A percentile compares a stretch with the other conserved stretches of the same genome.
Conservation (phyloP, 805 yeast species). For the Lachancea mirantina region DNA sequence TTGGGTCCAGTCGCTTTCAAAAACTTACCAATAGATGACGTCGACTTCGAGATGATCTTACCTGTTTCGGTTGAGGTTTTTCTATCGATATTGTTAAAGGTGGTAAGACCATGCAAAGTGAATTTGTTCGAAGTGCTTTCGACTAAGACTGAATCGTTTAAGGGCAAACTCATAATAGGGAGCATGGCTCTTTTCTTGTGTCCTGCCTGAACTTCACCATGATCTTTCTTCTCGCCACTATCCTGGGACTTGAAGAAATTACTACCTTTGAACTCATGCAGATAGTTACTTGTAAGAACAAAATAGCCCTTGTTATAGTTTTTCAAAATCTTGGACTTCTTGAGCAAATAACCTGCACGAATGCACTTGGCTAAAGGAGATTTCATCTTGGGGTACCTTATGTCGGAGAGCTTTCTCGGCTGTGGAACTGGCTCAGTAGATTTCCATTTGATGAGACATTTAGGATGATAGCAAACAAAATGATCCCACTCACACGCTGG, state of each 20-base stretch:
- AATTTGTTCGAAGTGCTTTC: constrained; percentile 36
- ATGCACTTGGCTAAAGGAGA: constrained; percentile 46
- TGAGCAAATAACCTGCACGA: constrained; percentile 51
- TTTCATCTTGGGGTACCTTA: constrained; percentile 47
- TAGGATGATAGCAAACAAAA: constrained; percentile 42
- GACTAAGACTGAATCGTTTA: constrained; percentile 31
- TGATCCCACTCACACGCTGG: constrained; percentile 66
- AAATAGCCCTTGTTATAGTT: constrained; percentile 57
- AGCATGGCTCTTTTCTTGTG: constrained; percentile 43
- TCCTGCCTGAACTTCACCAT: constrained; percentile 10
- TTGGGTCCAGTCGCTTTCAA: constrained; percentile 14
- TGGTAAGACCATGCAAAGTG: constrained; percentile 31
- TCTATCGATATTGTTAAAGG: constrained; percentile 16
- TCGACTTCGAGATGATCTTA: constrained; percentile 16
- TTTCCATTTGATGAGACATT: constrained; percentile 35
- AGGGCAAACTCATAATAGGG: constrained; percentile 37
- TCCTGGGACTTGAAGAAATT: constrained; percentile 24
- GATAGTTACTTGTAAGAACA: constrained; percentile 57
- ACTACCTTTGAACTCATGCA: constrained; percentile 55
- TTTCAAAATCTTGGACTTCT: constrained; percentile 55
- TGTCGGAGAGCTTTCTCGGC: constrained; percentile 43
- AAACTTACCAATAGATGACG: constrained; percentile 16
- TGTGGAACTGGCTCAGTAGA: constrained; percentile 35
- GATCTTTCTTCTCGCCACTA: constrained; percentile 9
- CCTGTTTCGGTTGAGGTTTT: constrained; percentile 17